A percentile compares a stretch with the other conserved stretches of the same genome.
These are phyloP conservation scores for Toxoplasma gondii DNA, from an alignment of 169 alveolate species.

Conservation along the genomic window DNA sequence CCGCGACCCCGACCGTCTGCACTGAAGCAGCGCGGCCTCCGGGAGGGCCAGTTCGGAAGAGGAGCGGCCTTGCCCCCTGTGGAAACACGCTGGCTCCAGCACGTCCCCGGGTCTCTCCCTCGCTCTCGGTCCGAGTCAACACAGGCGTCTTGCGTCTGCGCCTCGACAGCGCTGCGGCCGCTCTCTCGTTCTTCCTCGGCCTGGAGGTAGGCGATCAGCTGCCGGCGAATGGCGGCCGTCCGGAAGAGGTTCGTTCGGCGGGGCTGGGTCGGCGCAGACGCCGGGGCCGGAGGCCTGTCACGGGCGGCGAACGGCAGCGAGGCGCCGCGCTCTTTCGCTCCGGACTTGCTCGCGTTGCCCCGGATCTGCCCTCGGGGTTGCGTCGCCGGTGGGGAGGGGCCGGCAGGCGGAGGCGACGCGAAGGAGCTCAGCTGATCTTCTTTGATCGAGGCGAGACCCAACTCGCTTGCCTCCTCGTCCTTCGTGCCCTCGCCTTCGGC, in stretches of 20 bases:
- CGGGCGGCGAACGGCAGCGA: neutral
- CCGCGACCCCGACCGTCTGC: neutral
- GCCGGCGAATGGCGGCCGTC: conserved; percentile 2
- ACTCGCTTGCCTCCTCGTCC: neutral
- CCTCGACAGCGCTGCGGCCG: neutral
- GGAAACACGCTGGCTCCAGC: no score
- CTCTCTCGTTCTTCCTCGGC: neutral
- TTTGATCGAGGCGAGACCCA: neutral
- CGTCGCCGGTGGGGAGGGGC: neutral
- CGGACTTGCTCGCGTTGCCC: no score
- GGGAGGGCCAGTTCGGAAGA: neutral
- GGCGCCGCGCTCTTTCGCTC: neutral
- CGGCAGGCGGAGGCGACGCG: neutral
- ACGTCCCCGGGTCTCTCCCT: neutral
- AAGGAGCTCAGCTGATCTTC: neutral
- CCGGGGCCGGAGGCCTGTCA: neutral
- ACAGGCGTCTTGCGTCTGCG: neutral
- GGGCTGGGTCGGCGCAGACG: neutral
- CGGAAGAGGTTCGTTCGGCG: neutral
- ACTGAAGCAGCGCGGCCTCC: conserved; percentile 6
- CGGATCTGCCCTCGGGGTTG: neutral
- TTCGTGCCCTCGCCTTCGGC: neutral
- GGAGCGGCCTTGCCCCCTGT: neutral
- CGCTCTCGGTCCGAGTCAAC: neutral
- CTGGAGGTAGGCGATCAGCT: conserved; percentile 4